A percentile compares a stretch with the other conserved stretches of the same genome.
These are phyloP conservation scores for Aspergillus brasiliensis DNA, from an alignment of 2,329 filamentous ascomycete genomes.

Conservation along the genomic window DNA sequence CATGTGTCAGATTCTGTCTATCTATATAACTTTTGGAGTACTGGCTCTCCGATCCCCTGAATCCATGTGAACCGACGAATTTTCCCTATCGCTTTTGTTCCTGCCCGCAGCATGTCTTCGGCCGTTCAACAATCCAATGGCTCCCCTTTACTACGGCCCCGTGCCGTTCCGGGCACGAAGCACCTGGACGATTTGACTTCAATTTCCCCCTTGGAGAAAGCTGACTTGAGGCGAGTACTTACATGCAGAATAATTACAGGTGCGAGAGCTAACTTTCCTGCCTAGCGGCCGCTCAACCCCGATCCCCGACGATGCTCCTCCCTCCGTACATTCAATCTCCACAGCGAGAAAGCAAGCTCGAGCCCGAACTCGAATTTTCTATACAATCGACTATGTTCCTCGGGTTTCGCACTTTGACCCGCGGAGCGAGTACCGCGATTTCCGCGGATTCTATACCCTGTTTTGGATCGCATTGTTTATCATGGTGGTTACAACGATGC, in stretches of 20 bases:
- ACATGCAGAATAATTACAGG: neutral
- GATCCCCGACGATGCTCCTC: slow-evolving; percentile 85
- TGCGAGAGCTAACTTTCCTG: neutral
- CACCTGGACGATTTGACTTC: slow-evolving; percentile 29
- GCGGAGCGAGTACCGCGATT: slow-evolving; percentile 86
- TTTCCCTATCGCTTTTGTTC: slow-evolving; percentile 9
- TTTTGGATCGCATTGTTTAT: slow-evolving; percentile 98
- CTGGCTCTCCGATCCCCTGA: neutral
- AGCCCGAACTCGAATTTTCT: slow-evolving; percentile 82
- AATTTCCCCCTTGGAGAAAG: slow-evolving; percentile 30
- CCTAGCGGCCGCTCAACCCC: slow-evolving; percentile 79
- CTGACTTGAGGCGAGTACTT: slow-evolving; percentile 39
- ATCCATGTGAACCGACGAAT: slow-evolving; percentile 22
- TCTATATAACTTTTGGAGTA: slow-evolving; percentile 3
- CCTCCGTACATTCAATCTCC: slow-evolving; percentile 83
- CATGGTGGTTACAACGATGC: slow-evolving; percentile 92
- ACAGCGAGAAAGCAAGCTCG: slow-evolving; percentile 80
- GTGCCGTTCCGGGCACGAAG: slow-evolving; percentile 32
- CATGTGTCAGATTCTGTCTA: slow-evolving; percentile 2
- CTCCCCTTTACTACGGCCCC: slow-evolving; percentile 35
- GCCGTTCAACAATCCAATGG: slow-evolving; percentile 29
- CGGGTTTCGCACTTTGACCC: slow-evolving; percentile 96
- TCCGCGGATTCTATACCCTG: slow-evolving; percentile 94
- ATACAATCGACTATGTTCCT: slow-evolving; percentile 86
- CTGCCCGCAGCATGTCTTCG: slow-evolving; percentile 32